Evolutionary conservation across 371 early-diverging fungal species (phyloP).

Genomic region (Actinomucor elegans): DNA sequence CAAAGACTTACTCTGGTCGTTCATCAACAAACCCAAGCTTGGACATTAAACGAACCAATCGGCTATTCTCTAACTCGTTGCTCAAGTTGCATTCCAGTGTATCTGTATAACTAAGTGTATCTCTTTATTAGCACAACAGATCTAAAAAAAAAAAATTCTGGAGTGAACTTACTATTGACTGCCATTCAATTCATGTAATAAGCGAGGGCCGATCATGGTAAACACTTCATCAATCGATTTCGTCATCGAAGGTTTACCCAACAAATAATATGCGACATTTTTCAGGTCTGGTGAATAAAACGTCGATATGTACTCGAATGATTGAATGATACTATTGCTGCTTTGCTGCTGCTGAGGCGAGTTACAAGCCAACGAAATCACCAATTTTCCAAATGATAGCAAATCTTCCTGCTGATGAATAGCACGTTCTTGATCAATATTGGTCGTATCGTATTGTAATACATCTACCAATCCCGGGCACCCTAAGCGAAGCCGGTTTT

Average conservation of each 20-base stretch:
- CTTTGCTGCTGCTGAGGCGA: constrained; percentile 50
- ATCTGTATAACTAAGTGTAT: constrained; percentile 65
- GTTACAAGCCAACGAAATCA: constrained; percentile 80
- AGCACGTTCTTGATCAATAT: constrained; percentile 51
- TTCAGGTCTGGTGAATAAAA: constrained; percentile 80
- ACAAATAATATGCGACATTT: constrained; percentile 77
- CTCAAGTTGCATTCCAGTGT: constrained; percentile 74
- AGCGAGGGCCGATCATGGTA: constrained; percentile 76
- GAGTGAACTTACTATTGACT: constrained; percentile 66
- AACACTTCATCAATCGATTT: constrained; percentile 86
- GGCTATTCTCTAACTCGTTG: constrained; percentile 87
- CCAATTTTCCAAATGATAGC: constrained; percentile 83
- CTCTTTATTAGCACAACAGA: background rate
- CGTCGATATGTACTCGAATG: constrained; percentile 73
- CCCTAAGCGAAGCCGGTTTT: constrained; percentile 82
- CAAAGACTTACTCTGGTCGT: constrained; percentile 93
- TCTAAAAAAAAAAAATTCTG: background rate
- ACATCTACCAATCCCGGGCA: constrained; percentile 87
- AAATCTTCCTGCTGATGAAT: constrained; percentile 87
- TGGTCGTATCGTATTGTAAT: constrained; percentile 62
- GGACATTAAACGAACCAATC: constrained; percentile 78
- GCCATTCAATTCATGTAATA: constrained; percentile 74
- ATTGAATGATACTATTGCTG: constrained; percentile 66
- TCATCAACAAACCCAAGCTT: constrained; percentile 95
- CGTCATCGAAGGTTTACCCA: constrained; percentile 72